Evolutionary conservation across 495 filamentous ascomycete genomes (phyloP).

Genomic region (Echria macrotheca): DNA sequence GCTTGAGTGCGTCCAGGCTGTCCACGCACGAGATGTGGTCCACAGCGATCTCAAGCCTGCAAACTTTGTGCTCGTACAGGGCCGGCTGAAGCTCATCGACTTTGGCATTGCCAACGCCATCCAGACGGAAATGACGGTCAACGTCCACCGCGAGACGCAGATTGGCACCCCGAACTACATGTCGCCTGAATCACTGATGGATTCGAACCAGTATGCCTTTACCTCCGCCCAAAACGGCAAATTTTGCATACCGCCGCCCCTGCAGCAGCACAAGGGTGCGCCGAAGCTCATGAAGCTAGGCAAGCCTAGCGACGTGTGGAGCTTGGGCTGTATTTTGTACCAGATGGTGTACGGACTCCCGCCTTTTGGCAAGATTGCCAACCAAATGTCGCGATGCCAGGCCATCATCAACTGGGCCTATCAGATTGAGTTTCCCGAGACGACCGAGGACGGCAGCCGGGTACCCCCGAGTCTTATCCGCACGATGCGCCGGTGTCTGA

Average conservation of each 20-base stretch:
- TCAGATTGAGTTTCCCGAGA: slow-evolving; percentile 71
- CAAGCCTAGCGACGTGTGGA: slow-evolving; percentile 94
- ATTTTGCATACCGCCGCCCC: slow-evolving; percentile 38
- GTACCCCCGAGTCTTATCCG: slow-evolving; percentile 66
- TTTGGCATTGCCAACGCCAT: slow-evolving; percentile 98
- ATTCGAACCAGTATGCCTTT: slow-evolving; percentile 61
- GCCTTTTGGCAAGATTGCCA: slow-evolving; percentile 86
- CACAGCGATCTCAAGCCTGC: slow-evolving; percentile 96
- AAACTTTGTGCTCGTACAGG: slow-evolving; percentile 85
- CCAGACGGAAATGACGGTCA: slow-evolving; percentile 86
- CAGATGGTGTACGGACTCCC: slow-evolving; percentile 94
- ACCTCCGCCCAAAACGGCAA: slow-evolving; percentile 37
- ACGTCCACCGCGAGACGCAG: slow-evolving; percentile 92
- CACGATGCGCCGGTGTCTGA: slow-evolving; percentile 74
- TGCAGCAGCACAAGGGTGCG: slow-evolving; percentile 33
- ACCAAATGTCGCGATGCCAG: slow-evolving; percentile 66
- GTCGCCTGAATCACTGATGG: slow-evolving; percentile 88
- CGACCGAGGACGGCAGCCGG: slow-evolving; percentile 64
- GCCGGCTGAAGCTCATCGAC: slow-evolving; percentile 80
- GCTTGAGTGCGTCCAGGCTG: slow-evolving; percentile 88
- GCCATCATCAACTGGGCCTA: slow-evolving; percentile 88
- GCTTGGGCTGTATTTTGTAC: slow-evolving; percentile 90
- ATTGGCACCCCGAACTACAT: slow-evolving; percentile 98
- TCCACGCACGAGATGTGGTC: slow-evolving; percentile 84
- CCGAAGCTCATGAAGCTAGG: slow-evolving; percentile 90